Base-by-base conservation (phyloP, 2,329 filamentous ascomycete species). In the Lachnellula cervina region DNA sequence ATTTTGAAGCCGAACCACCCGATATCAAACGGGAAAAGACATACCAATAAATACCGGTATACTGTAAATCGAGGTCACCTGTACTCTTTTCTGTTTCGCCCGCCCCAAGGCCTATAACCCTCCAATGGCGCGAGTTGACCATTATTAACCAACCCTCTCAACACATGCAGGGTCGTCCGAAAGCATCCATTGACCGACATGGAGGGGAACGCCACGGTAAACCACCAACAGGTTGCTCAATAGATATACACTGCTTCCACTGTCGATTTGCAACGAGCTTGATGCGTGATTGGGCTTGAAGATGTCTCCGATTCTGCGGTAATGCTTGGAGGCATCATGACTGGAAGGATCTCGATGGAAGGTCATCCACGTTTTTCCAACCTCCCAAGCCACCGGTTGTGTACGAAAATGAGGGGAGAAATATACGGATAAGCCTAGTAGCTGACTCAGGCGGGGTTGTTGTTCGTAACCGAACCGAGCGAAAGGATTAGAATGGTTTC, bases 401-500 rank as follows among this genome's bases (percentile, higher is more conserved):
- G 25, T 37, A 42, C 23, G 46, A 38, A 28, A 54, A 49, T 38
- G 32, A 5, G 11, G 19, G 19, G n/a, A 19, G 13, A 44, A 19
- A 32, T 47, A 5, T 38, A 32, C 43, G 9, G 48, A 35, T 42
- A 42, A 51, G 49, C 25, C 44, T 11, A 47, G 21, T 13, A 47
- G 44, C 49, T 51, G 21, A 51, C 37, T 51, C 38, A 43, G 23
- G 38, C 42, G 42, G 19, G 21, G 42, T 40, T 40, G 37, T 17
- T 16, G 37, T 7, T 40, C 28, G 17, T n/a, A 17, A 19, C 4
- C 13, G 13, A 47, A 23, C 13, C 44, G 23, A 25, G 44, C 21
- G 44, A 28, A 14, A 34, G 49, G 49, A 51, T 51, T 51, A 37
- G 37, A 38, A 51, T 13, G 44, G 49, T 51, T 51, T 43, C 49